Percentiles rank a stretch among this genome's conserved stretches.
phyloP scores from a whole-genome alignment of 345 rosid genomes.

The Excoecaria cochinchinensis region DNA sequence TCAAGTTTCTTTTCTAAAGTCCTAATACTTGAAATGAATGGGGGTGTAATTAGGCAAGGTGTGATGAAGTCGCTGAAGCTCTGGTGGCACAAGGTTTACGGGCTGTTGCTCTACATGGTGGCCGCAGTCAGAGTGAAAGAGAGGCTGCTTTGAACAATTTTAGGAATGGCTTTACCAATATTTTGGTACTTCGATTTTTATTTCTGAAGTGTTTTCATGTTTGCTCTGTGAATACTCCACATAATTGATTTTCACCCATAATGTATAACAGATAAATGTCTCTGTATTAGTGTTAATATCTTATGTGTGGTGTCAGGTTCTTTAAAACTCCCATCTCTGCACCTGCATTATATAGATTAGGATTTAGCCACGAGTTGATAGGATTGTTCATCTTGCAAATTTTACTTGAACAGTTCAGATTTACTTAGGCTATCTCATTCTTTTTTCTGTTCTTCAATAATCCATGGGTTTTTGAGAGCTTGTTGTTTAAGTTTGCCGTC shows the following conservation, averaged over 20 bases:
- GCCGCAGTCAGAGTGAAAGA: conserved; percentile 43
- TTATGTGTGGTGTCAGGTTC: not conserved
- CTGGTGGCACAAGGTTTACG: conserved; percentile 43
- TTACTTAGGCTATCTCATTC: not conserved
- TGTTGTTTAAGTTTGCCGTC: not conserved
- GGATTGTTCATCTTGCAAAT: not conserved
- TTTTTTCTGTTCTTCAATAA: not conserved
- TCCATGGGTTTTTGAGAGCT: not conserved
- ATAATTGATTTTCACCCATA: not conserved
- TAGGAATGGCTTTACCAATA: conserved; percentile 35
- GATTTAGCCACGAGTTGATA: not conserved
- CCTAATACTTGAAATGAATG: conserved; percentile 7
- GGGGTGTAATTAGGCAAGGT: conserved; percentile 29
- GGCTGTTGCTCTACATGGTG: conserved; percentile 46
- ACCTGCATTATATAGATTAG: not conserved
- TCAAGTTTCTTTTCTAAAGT: not conserved
- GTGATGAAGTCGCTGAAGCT: conserved; percentile 41
- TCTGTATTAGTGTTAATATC: not conserved
- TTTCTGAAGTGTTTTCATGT: not conserved
- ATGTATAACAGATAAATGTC: not conserved
- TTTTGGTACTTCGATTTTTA: conserved; percentile 32
- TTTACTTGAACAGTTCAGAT: not conserved
- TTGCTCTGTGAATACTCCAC: not conserved
- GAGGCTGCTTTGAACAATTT: conserved; percentile 42
- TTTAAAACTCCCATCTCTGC: not conserved